Conservation (phyloP, 345 rosid genomes). For the Populus nigra region DNA sequence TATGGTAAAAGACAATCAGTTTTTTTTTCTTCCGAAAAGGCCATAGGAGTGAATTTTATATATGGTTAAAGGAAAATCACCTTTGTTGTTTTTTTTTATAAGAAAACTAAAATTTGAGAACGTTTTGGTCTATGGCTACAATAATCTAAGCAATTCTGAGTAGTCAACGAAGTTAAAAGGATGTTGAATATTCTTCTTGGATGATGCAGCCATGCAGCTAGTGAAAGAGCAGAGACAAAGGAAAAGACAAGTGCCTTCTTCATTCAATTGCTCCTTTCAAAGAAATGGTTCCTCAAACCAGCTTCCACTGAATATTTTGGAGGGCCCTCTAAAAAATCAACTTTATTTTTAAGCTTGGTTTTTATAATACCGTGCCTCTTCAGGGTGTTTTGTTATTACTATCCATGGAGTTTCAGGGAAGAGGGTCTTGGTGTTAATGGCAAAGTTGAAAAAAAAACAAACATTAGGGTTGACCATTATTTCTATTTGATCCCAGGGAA, state of each 20-base stretch:
- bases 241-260: conserved; percentile 42
- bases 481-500: too few relatives aligned
- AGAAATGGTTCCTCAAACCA: conserved; percentile 12
- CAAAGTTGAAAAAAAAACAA: not conserved
- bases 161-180: conserved; percentile 45
- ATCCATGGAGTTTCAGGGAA: conserved; percentile 21
- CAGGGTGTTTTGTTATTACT: not conserved
- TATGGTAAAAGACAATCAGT: too few relatives aligned
- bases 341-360: not conserved
- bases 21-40: too few relatives aligned
- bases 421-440: not conserved
- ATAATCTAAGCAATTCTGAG: conserved; percentile 55
- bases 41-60: too few relatives aligned
- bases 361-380: not conserved
- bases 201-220: conserved; percentile 33
- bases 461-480: too few relatives aligned
- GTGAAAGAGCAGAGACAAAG: conserved; percentile 59
- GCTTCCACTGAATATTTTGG: not conserved
- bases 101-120: not conserved
- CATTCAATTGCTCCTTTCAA: conserved; percentile 12
- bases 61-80: too few relatives aligned
- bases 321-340: not conserved
- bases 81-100: not conserved
- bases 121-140: not conserved
- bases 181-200: conserved; percentile 26